A percentile compares a stretch with the other conserved stretches of the same genome.
These are phyloP conservation scores for Sindora glabra DNA, from an alignment of 306 rosid genomes.

Conservation along the genomic window DNA sequence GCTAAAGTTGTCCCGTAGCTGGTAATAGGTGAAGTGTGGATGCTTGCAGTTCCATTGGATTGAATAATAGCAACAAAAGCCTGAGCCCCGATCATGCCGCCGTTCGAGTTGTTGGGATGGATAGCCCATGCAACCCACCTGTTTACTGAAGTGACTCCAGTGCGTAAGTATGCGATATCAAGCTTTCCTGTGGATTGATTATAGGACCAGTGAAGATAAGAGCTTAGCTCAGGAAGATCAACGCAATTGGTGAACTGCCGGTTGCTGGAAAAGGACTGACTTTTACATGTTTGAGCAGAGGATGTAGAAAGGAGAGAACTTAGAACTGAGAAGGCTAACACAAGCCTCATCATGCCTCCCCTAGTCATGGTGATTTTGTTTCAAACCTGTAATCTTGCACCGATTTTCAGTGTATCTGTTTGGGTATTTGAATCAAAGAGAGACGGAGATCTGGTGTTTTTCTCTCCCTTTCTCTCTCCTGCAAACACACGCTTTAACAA, in stretches of 20 bases:
- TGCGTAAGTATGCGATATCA: constrained; percentile 47
- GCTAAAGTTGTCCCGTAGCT: too few relatives aligned
- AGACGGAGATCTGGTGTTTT: too few relatives aligned
- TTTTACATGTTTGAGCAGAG: constrained; percentile 50
- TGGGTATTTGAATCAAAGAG: too few relatives aligned
- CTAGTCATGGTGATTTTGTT: constrained; percentile 19
- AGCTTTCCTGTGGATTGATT: constrained; percentile 26
- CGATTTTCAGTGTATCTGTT: too few relatives aligned
- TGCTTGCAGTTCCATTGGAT: constrained; percentile 15
- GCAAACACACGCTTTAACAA: too few relatives aligned
- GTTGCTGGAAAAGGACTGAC: constrained; percentile 34
- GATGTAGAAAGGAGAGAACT: constrained; percentile 18
- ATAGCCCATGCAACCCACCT: constrained; percentile 78
- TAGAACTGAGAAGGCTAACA: constrained; percentile 19
- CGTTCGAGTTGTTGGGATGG: constrained; percentile 13
- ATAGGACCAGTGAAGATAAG: constrained; percentile 64
- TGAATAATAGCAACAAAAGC: constrained; percentile 40
- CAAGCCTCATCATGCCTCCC: constrained; percentile 15
- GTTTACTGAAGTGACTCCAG: constrained; percentile 19
- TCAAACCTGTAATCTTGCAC: too few relatives aligned
- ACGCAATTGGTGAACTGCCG: constrained; percentile 20
- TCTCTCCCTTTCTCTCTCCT: too few relatives aligned
- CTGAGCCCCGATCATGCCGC: constrained; percentile 57
- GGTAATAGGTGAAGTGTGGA: constrained; percentile 16
- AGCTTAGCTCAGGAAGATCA: constrained; percentile 44